Base-by-base conservation (phyloP, 148 eudicot genomes). In the Rheum nobile region DNA sequence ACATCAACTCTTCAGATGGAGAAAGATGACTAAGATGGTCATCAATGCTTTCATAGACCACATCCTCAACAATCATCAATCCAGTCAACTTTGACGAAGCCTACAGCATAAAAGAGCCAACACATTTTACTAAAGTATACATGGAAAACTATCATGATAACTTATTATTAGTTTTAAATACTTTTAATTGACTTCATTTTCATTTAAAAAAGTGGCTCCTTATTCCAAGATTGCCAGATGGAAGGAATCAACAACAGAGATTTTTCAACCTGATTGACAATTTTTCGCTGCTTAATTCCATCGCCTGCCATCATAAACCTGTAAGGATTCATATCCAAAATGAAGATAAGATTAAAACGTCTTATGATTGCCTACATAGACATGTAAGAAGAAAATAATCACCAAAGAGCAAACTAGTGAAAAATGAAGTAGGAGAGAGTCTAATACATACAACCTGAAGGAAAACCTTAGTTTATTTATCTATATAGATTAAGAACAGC, bases 271-370 rank as follows among this genome's bases (percentile, higher is more conserved):
- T 90, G 81, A 54, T 88, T 80, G 78, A 95, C 84, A 80, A 86
- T 73, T 52, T 83, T 82, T 70, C 90, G 81, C 79, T 86, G 85
- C 85, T 86, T 91, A 78, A 95, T 87, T 61, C 93, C 97, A 82
- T 91, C 97, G 76, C 97, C 83, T 73, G 97, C 98, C 72, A 88
- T 88, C 96, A 95, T 84, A 84, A 91, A 95, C 78, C 98, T 95
- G 80, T 75, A 79, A 37, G 72, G 6, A 77, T n/a, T 71, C 17
- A 13, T 37, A 74, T 55, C 4, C 38, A 65, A 65, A 65, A 63
- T 6, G 3, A 65, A 65, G 21, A 65, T 32, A 16, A 32, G 39
- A 65, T 32, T 24, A 61, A 29, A 61, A 61, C 37, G 12, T 29
- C 37, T 61, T 28, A 14, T 12, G 26, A 11, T 61, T 32, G 31